Percentiles rank a stretch among this genome's conserved stretches.
Evolutionary conservation across 768 basidiomycete species (phyloP).

Genomic region (Chalciporus chontae): DNA sequence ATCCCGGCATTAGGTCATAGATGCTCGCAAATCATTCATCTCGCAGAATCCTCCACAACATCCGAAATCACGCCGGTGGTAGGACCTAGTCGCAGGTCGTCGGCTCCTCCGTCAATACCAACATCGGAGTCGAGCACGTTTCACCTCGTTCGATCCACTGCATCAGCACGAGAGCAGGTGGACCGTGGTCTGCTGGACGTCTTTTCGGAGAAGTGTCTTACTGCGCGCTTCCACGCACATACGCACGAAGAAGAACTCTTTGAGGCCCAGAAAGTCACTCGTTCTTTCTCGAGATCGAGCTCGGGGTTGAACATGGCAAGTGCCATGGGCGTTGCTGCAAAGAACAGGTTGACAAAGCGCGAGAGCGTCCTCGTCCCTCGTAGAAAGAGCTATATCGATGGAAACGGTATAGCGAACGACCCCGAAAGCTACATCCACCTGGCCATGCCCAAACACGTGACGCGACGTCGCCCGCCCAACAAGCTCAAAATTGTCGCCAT

Average conservation of each 20-base stretch:
- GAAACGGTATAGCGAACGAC: conserved; percentile 14
- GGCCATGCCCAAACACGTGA: conserved; percentile 8
- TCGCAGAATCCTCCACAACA: conserved; percentile 17
- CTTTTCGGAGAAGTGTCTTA: conserved; percentile 67
- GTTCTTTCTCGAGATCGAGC: conserved; percentile 50
- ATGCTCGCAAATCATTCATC: conserved; percentile 20
- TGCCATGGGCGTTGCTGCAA: conserved; percentile 51
- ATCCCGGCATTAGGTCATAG: conserved; percentile 1
- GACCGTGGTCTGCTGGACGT: conserved; percentile 81
- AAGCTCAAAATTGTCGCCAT: conserved; percentile 29
- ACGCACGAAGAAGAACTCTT: conserved; percentile 63
- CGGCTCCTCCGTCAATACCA: conserved; percentile 53
- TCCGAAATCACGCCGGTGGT: conserved; percentile 9
- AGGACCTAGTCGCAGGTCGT: conserved; percentile 53
- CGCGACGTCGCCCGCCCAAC: conserved; percentile 23
- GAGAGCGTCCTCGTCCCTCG: conserved; percentile 69
- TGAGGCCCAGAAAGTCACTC: conserved; percentile 44
- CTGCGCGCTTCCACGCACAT: conserved; percentile 63
- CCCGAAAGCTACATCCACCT: conserved; percentile 10
- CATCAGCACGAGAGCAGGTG: conserved; percentile 61
- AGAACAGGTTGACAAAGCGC: conserved; percentile 55
- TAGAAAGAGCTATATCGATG: conserved; percentile 46
- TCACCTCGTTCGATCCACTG: conserved; percentile 64
- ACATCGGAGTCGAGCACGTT: conserved; percentile 48
- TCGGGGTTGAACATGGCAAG: conserved; percentile 60